Evolutionary conservation across 2,329 filamentous ascomycete species (phyloP).

Genomic region (Microcyclosporella mali): DNA sequence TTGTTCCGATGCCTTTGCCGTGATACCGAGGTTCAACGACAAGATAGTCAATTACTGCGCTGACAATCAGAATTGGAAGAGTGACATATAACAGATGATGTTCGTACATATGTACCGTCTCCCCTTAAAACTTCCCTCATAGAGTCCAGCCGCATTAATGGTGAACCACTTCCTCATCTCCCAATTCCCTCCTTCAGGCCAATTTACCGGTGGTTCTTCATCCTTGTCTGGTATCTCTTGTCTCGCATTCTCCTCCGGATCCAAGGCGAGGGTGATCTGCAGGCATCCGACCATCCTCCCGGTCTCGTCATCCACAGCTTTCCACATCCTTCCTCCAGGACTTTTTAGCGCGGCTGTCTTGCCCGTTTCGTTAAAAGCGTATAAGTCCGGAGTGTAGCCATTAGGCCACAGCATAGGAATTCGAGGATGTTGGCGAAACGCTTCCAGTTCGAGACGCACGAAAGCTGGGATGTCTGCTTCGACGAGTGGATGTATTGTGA

Average conservation of each 20-base stretch:
- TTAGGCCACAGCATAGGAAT: constrained; percentile 22
- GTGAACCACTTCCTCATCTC: constrained; percentile 17
- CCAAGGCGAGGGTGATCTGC: constrained; percentile 19
- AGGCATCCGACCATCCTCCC: constrained; percentile 20
- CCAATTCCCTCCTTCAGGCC: constrained; percentile 23
- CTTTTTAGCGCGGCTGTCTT: constrained; percentile 12
- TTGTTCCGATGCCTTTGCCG: constrained; percentile 7
- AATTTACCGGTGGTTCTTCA: constrained; percentile 16
- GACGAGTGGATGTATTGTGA: constrained; percentile 14
- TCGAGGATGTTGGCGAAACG: constrained; percentile 23
- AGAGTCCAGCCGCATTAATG: constrained; percentile 13
- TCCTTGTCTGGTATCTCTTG: constrained; percentile 5
- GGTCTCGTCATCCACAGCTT: constrained; percentile 19
- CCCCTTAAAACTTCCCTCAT: constrained; percentile 10
- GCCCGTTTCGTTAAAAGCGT: constrained; percentile 18
- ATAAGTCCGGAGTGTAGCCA: constrained; percentile 22
- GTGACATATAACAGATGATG: neutral
- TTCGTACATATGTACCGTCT: constrained; percentile 19
- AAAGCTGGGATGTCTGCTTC: constrained; percentile 20
- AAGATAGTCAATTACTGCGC: constrained; percentile 6
- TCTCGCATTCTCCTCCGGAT: constrained; percentile 8
- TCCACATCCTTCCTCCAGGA: constrained; percentile 11
- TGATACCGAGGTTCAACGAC: constrained; percentile 6
- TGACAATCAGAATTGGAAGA: neutral
- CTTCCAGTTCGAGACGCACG: constrained; percentile 20